Base-by-base conservation (phyloP, 2,329 filamentous ascomycete genomes). In the Botrytis byssoidea region DNA sequence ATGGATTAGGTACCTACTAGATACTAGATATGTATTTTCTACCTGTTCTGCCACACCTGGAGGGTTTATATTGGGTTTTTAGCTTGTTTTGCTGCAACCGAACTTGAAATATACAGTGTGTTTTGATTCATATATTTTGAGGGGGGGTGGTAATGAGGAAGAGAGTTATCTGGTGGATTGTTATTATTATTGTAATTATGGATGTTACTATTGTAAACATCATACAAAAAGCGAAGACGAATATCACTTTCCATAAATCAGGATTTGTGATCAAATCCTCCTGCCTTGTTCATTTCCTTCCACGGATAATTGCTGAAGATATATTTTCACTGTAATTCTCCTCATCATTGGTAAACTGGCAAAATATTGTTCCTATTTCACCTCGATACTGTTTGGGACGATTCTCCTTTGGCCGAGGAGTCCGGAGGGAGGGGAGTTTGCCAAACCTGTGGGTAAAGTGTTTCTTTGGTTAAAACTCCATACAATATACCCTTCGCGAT, bases 391-490 rank as follows among this genome's bases (percentile, higher is more conserved):
- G 5, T 14, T 29, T 29, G 51, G 1, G 14, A 4, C 3, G 6
- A 29, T 16, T 18, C 7, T 32, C 51, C 1, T 57, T 16, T 18
- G 0, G 2, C n/a, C 51, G 14, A 18, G 25, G 51, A 57, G n/a
- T 4, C 6, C 0, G 14, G n/a, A n/a, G 48, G 6, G n/a, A n/a
- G 48, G 10, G 5, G 25, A 51, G 4, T 51, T 14, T 14, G 10
- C 25, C 9, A 14, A 51, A 0, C 22, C 48, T 22, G 7, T 37
- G 55, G 37, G 37, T 37, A 61, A 14, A 20, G 37, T 37, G 1
- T 25, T 29, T 7, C 4, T 57, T 16, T 57, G 51, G n/a, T 57
- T 44, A n/a, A 71, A 71, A 64, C 63, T 77, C 78, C 78, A 79
- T 7, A 80, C 78, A 1, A 74, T 46, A 64, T 74, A 78, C 22